phyloP scores from a whole-genome alignment of 208 protist species.

The Leishmania aethiopica region DNA sequence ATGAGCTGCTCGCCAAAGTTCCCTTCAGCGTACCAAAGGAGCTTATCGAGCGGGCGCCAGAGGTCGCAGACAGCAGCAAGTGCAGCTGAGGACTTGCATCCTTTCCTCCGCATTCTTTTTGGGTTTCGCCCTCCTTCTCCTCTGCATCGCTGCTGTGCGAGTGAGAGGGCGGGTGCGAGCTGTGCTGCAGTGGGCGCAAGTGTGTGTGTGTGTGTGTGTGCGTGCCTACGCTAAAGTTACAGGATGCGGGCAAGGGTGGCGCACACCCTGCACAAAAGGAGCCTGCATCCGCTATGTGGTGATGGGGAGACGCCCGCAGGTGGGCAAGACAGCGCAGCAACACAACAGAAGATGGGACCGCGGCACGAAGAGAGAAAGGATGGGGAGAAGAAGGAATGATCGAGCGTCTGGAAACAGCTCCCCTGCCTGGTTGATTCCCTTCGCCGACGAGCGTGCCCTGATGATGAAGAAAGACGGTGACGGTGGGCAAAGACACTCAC shows the following conservation, averaged over 20 bases:
- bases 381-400: neutral
- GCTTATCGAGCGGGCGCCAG: constrained; percentile 39
- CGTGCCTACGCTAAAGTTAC: neutral
- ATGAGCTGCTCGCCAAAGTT: constrained; percentile 67
- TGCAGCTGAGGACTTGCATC: neutral
- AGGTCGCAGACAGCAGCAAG: neutral
- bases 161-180: neutral
- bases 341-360: neutral
- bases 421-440: neutral
- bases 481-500: neutral
- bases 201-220: neutral
- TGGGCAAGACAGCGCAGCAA: neutral
- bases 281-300: neutral
- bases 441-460: neutral
- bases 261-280: neutral
- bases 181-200: neutral
- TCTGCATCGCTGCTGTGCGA: neutral
- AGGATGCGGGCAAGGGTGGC: neutral
- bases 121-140: neutral
- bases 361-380: neutral
- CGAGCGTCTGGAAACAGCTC: too few relatives aligned
- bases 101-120: neutral
- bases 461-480: neutral
- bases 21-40: constrained; percentile 81
- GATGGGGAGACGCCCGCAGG: neutral